Evolutionary conservation across 176 grass and related monocot species (phyloP).

Genomic region (Chrysopogon serrulatus): DNA sequence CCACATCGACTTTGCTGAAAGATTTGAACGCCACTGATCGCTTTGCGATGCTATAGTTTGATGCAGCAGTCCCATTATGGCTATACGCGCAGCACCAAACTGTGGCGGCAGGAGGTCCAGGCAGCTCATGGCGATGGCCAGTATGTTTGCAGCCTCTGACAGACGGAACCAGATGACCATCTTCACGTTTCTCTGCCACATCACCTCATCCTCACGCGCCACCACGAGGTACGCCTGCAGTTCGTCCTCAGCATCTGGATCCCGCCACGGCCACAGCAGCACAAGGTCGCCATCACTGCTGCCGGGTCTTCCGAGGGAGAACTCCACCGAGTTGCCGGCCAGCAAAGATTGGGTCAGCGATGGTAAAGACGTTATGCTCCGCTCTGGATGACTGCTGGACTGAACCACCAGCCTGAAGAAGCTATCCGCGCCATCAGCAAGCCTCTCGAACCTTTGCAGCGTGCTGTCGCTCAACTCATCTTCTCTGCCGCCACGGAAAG

Average conservation of each 20-base stretch:
- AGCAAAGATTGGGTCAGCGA: neutral
- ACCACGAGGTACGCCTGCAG: neutral
- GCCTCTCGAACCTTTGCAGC: neutral
- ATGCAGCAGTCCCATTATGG: neutral
- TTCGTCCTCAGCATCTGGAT: neutral
- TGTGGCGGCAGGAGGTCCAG: conserved; percentile 15
- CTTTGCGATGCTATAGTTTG: neutral
- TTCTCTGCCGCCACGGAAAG: neutral
- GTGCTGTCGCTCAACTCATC: neutral
- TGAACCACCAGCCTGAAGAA: neutral
- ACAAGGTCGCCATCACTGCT: neutral
- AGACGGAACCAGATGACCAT: neutral
- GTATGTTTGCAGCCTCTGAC: neutral
- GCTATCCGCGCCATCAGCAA: neutral
- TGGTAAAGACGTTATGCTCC: neutral
- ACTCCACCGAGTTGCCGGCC: neutral
- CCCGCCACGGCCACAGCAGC: neutral
- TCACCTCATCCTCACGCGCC: neutral
- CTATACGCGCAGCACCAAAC: neutral
- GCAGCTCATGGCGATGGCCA: neutral
- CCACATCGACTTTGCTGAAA: neutral
- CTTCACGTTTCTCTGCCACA: neutral
- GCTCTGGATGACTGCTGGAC: neutral
- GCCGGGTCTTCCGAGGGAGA: neutral
- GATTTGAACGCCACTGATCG: neutral